Evolutionary conservation across 2,329 filamentous ascomycete species (phyloP).

Genomic region (Verticillium dahliae): DNA sequence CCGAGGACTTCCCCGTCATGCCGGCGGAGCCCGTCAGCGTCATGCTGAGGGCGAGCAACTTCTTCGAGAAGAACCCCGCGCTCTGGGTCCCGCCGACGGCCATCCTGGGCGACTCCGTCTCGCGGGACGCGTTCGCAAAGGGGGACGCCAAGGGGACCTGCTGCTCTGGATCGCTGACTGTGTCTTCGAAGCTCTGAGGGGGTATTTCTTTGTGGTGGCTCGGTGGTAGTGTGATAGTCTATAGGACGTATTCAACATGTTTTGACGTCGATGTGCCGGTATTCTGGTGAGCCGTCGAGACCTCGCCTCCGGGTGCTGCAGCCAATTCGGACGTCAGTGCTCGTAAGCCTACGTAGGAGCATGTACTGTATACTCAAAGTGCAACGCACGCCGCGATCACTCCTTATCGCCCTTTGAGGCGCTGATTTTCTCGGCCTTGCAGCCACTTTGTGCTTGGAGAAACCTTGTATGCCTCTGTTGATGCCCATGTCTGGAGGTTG

Average conservation of each 20-base stretch:
- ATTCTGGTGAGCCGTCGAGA: too few species aligned
- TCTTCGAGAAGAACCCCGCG: slow-evolving; percentile 44
- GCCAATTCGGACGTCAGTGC: too few species aligned
- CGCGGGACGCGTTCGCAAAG: background rate
- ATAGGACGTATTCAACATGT: background rate
- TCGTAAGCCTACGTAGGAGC: too few species aligned
- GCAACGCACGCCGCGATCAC: too few species aligned
- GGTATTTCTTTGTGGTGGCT: background rate
- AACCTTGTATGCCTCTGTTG: too few species aligned
- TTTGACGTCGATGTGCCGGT: too few species aligned
- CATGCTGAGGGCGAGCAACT: slow-evolving; percentile 40
- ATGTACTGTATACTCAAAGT: too few species aligned
- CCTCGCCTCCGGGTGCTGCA: too few species aligned
- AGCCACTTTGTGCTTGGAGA: too few species aligned
- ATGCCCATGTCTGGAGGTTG: too few species aligned
- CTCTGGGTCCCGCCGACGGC: slow-evolving; percentile 19
- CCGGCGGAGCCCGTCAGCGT: slow-evolving; percentile 48
- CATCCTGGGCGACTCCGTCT: background rate
- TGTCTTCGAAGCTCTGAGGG: background rate
- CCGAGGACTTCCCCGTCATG: slow-evolving; percentile 56
- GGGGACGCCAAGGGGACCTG: background rate
- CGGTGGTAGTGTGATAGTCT: background rate
- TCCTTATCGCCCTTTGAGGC: too few species aligned
- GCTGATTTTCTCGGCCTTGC: too few species aligned
- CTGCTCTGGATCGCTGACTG: background rate